Conservation (phyloP, 1,139 yeast genomes). For the Geotrichum carabidarum region DNA sequence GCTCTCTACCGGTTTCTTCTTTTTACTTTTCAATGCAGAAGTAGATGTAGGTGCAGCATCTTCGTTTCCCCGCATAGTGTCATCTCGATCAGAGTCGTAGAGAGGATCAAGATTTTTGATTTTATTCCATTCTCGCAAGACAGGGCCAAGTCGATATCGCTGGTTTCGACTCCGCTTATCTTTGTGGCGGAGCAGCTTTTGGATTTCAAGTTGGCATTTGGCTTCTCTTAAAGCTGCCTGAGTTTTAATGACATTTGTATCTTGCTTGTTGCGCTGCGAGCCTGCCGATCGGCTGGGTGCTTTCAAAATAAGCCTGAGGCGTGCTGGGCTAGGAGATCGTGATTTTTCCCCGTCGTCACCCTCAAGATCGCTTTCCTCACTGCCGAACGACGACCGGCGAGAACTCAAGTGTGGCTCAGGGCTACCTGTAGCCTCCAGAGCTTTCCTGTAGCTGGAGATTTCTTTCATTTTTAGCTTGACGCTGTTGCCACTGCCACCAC, state of each 20-base stretch:
- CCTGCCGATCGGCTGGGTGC: constrained; percentile 4
- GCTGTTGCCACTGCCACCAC: constrained; percentile 6
- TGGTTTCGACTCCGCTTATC: constrained; percentile 27
- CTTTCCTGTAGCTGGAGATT: neutral
- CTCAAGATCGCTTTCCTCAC: constrained; percentile 2
- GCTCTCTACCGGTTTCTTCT: neutral
- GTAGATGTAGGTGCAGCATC: neutral
- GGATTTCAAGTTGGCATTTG: constrained; percentile 24
- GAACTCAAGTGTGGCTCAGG: neutral
- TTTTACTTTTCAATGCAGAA: neutral
- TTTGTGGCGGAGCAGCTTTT: constrained; percentile 25
- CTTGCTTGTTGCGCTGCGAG: neutral
- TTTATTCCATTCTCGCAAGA: constrained; percentile 30
- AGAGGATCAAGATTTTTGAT: constrained; percentile 34
- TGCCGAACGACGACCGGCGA: neutral
- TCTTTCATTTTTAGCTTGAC: constrained; percentile 9
- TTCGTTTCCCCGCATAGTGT: constrained; percentile 5
- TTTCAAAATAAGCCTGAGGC: constrained; percentile 10
- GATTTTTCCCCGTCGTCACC: neutral
- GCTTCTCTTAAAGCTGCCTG: constrained; percentile 9
- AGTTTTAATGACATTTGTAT: neutral
- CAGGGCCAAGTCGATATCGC: constrained; percentile 27
- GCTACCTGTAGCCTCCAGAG: constrained; percentile 5
- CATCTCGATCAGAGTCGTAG: constrained; percentile 34
- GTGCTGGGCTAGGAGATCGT: constrained; percentile 6